Percentiles rank a stretch among this genome's conserved stretches.
Conservation (phyloP, 1,284 basidiomycete genomes). For the Mrakiaceae sp. region DNA sequence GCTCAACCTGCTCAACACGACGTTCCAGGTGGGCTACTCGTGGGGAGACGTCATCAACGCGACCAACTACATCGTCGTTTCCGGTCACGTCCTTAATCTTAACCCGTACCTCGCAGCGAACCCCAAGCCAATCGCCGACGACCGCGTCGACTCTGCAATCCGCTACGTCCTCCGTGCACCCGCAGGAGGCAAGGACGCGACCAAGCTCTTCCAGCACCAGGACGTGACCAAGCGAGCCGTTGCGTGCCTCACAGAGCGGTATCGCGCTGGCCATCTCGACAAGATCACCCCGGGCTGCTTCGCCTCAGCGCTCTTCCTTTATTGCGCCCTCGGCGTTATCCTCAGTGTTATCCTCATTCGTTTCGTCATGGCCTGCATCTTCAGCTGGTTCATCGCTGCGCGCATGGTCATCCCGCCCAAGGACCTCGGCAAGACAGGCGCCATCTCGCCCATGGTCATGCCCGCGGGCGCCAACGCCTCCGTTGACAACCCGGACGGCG, state of each 20-base stretch:
- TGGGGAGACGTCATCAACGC: constrained; percentile 69
- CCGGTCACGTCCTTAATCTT: constrained; percentile 90
- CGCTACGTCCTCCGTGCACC: constrained; percentile 55
- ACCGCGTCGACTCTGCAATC: constrained; percentile 72
- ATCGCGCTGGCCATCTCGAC: constrained; percentile 88
- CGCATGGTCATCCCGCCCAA: constrained; percentile 62
- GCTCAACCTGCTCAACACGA: constrained; percentile 54
- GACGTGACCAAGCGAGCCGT: constrained; percentile 55
- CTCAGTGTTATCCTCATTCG: constrained; percentile 79
- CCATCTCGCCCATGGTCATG: constrained; percentile 85
- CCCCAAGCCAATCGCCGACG: constrained; percentile 52
- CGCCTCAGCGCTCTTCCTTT: constrained; percentile 78
- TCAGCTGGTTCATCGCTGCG: constrained; percentile 88
- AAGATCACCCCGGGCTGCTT: constrained; percentile 95
- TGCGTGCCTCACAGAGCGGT: constrained; percentile 69
- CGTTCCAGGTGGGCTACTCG: constrained; percentile 63
- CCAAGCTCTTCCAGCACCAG: constrained; percentile 66
- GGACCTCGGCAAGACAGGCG: constrained; percentile 54
- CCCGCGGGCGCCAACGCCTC: constrained; percentile 88
- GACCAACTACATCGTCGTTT: constrained; percentile 69
- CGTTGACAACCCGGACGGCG: constrained; percentile 74
- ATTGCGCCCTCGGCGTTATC: constrained; percentile 82
- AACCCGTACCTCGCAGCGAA: constrained; percentile 71
- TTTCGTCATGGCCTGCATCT: constrained; percentile 91
- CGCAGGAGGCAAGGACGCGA: constrained; percentile 72